phyloP scores from a whole-genome alignment of 768 basidiomycete species.

The Steccherinum ochraceum region DNA sequence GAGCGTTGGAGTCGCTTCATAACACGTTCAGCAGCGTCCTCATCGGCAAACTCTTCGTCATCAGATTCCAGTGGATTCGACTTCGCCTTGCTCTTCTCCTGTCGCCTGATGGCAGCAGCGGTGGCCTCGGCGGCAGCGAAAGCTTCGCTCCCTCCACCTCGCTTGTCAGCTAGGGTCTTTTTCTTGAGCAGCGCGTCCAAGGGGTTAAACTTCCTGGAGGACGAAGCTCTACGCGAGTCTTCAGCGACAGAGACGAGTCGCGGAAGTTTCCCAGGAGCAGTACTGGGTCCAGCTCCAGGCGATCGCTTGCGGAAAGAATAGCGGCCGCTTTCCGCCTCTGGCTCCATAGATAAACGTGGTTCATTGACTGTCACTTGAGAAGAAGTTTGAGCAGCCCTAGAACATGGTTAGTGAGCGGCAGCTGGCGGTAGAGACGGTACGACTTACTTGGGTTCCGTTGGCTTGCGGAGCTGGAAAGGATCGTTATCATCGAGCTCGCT shows the following conservation, averaged over 20 bases:
- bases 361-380: neutral
- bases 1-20: neutral
- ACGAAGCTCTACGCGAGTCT: neutral
- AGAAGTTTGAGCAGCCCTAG: too few species aligned
- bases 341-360: neutral
- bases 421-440: too few species aligned
- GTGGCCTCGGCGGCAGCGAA: slow-evolving; percentile 15
- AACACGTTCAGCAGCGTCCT: slow-evolving; percentile 11
- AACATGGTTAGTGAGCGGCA: too few species aligned
- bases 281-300: neutral
- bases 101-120: slow-evolving; percentile 1
- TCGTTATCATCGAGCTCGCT: slow-evolving; percentile 5
- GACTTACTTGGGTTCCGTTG: too few species aligned
- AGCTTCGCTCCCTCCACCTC: slow-evolving; percentile 15
- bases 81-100: slow-evolving; percentile 15
- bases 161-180: slow-evolving; percentile 17
- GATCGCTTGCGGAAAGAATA: slow-evolving; percentile 17
- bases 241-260: neutral
- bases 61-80: slow-evolving; percentile 10
- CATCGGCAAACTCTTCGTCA: slow-evolving; percentile 14
- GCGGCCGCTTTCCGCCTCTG: slow-evolving; percentile 3
- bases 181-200: slow-evolving; percentile 34
- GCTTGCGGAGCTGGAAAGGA: neutral
- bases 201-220: slow-evolving; percentile 34
- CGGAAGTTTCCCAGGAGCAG: neutral